Base-by-base conservation (phyloP, 805 yeast species). In the Monosporozyma servazzii region DNA sequence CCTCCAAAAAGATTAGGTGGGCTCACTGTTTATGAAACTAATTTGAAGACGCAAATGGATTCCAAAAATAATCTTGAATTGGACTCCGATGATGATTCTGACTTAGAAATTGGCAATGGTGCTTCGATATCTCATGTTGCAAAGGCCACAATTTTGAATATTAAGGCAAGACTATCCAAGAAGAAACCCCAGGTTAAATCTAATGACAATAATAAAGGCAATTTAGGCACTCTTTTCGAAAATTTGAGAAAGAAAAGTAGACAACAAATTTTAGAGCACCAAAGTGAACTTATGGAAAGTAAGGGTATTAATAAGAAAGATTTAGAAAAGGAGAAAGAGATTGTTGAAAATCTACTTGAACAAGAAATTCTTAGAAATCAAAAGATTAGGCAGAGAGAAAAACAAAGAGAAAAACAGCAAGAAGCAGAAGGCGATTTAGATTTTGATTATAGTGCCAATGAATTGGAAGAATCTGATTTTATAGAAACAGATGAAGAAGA, bases 311-410 rank as follows among this genome's bases (percentile, higher is more conserved):
- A 73, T 43, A 51, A 75, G 60, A 68, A 60, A 39, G 65, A 60
- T 27, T 60, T 68, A 11, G 64, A 71, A 56, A 66, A 79, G 69
- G 69, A 66, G 48, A 72, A 70, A 51, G 65, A 63, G 37, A 53
- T 59, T 11, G 62, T 60, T 1, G 67, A 62, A 33, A 56, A 60
- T 42, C 59, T 67, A 54, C 66, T 80, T 56, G 78, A 78, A 55
- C 70, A 76, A 52, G 82, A 78, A 59, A 72, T 77, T 54, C 74
- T 74, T 51, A 71, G 82, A 56, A 77, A 70, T 15, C 63, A 72
- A 48, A 70, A 70, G 18, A 71, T 78, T 30, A 70, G 79, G 45
- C 70, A 69, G 55, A 65, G 68, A 51, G 79, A 76, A 54, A 60
- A 74, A 63, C 60, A 57, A 25, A 54, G 49, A 20, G 64, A 61